Conservation (phyloP, 495 filamentous ascomycete genomes). For the Tuber microsphaerosporum region DNA sequence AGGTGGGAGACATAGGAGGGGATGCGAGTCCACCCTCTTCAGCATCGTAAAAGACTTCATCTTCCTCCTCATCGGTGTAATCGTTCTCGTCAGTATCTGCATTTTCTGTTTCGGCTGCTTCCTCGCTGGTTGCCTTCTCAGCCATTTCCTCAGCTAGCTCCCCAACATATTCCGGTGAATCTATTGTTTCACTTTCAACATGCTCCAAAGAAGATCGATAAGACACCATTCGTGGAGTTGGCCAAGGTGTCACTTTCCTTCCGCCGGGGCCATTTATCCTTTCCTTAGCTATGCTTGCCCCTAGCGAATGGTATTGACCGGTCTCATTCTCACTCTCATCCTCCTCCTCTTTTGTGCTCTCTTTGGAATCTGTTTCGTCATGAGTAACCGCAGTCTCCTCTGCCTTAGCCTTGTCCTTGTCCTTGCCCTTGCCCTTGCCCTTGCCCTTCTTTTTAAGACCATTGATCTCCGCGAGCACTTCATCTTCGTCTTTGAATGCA, state of each 20-base stretch:
- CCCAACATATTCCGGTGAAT: background rate
- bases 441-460: background rate
- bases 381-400: background rate
- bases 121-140: background rate
- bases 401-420: background rate
- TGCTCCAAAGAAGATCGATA: slow-evolving; percentile 19
- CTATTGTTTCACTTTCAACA: slow-evolving; percentile 7
- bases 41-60: slow-evolving; percentile 9
- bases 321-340: slow-evolving; percentile 3
- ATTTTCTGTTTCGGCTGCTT: background rate
- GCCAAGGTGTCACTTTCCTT: slow-evolving; percentile 37
- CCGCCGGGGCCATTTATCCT: slow-evolving; percentile 15
- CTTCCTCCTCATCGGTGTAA: slow-evolving; percentile 19
- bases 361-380: slow-evolving; percentile 3
- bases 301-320: background rate
- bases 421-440: background rate
- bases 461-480: slow-evolving; percentile 5
- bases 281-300: background rate
- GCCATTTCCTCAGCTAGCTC: background rate
- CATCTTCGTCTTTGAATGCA: slow-evolving; percentile 7
- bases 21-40: background rate
- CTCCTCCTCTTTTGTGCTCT: slow-evolving; percentile 3
- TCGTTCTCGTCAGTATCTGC: slow-evolving; percentile 7
- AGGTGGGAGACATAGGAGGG: background rate
- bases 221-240: slow-evolving; percentile 29